A percentile compares a stretch with the other conserved stretches of the same genome.
These are phyloP conservation scores for Aspergillus oerlinghausenensis DNA, from an alignment of 2,329 filamentous ascomycete genomes.

Conservation along the genomic window DNA sequence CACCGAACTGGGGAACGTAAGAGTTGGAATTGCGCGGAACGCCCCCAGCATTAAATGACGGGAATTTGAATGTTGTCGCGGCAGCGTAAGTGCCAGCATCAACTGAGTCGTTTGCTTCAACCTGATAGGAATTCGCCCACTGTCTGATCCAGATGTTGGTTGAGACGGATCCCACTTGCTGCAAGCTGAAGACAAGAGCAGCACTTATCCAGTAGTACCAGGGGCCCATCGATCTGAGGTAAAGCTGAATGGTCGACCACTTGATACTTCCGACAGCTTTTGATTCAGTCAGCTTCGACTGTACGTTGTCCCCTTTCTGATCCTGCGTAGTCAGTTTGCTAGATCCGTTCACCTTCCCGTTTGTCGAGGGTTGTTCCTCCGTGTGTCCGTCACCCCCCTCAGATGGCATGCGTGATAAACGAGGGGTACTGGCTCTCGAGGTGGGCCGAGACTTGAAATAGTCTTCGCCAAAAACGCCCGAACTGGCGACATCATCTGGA, in stretches of 20 bases:
- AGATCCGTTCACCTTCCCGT: slow-evolving; percentile 44
- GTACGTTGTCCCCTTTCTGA: slow-evolving; percentile 43
- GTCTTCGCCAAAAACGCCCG: slow-evolving; percentile 86
- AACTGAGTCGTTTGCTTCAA: slow-evolving; percentile 34
- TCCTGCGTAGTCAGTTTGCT: slow-evolving; percentile 32
- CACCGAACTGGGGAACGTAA: slow-evolving; percentile 25
- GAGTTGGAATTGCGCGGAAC: slow-evolving; percentile 31
- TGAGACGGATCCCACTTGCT: slow-evolving; percentile 80
- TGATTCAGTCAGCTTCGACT: slow-evolving; percentile 58
- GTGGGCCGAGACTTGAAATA: slow-evolving; percentile 67
- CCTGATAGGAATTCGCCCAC: slow-evolving; percentile 87
- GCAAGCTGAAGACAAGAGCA: slow-evolving; percentile 67
- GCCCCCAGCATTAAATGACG: slow-evolving; percentile 34
- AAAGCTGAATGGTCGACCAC: slow-evolving; percentile 77
- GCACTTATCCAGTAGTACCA: slow-evolving; percentile 93
- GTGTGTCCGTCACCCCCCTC: slow-evolving; percentile 63
- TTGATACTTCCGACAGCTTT: slow-evolving; percentile 87
- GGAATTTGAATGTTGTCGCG: slow-evolving; percentile 31
- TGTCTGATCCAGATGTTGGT: slow-evolving; percentile 92
- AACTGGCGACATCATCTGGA: slow-evolving; percentile 71
- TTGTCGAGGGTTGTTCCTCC: slow-evolving; percentile 48
- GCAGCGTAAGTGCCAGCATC: slow-evolving; percentile 41
- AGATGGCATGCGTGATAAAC: slow-evolving; percentile 74
- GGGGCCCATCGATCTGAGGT: slow-evolving; percentile 84
- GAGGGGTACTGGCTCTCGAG: slow-evolving; percentile 66